These are phyloP conservation scores for Trichoderma atroviride DNA, from an alignment of 2,329 filamentous ascomycete species.

Conservation along the genomic window DNA sequence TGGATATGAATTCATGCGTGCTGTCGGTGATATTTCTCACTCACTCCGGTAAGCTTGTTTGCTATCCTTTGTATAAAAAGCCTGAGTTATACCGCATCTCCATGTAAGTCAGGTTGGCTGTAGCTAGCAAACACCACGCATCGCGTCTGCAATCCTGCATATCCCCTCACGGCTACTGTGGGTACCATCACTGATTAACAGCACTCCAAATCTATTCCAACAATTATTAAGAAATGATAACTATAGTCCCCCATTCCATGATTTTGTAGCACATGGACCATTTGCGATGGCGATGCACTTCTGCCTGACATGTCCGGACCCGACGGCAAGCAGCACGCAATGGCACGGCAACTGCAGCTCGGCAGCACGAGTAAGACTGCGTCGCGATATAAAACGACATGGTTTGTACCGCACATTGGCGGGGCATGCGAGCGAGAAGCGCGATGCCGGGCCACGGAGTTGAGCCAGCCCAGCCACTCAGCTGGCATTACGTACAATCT, in stretches of 20 bases:
- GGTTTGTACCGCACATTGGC: neutral
- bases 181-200: neutral
- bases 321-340: neutral
- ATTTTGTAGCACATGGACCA: neutral
- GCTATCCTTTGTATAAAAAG: neutral
- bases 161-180: neutral
- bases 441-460: neutral
- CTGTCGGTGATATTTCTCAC: neutral
- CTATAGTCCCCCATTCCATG: neutral
- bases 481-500: neutral
- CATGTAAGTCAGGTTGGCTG: neutral
- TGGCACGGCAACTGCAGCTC: neutral
- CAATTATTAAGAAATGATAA: neutral
- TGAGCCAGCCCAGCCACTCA: neutral
- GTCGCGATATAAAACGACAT: conserved; percentile 3
- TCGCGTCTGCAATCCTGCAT: conserved; percentile 12
- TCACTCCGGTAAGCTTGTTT: neutral
- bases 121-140: neutral
- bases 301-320: conserved; percentile 6
- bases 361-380: conserved; percentile 6
- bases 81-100: neutral
- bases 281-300: conserved; percentile 6
- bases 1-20: neutral
- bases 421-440: conserved; percentile 6
- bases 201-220: neutral